Base-by-base conservation (phyloP, 805 yeast genomes). In the Saccharomycopsis lassenensis region DNA sequence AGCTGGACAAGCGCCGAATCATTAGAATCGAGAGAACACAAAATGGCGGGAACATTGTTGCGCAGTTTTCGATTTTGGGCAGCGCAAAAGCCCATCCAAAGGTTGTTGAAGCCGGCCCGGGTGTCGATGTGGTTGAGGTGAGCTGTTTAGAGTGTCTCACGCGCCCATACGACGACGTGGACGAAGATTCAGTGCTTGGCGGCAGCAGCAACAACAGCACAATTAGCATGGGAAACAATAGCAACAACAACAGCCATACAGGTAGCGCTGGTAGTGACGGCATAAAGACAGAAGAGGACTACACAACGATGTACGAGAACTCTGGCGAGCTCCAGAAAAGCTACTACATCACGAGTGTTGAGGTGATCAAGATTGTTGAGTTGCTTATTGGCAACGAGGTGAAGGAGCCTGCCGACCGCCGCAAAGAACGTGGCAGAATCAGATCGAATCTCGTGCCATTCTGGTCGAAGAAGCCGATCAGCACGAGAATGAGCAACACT, bases 391-490 rank as follows among this genome's bases (percentile, higher is more conserved):
- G 77, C 4, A 60, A 67, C 2, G 63, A 63, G 39, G 49, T 52
- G 23, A 56, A 55, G 36, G 67, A 67, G 38, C 62, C 71, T 4
- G 61, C 60, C 5, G 76, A 69, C 37, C 64, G 73, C 43, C 64
- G 83, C 42, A 63, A 69, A 41, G 82, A 75, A 49, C 52, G 80
- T 32, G 82, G 82, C n/a, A 58, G 83, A 39, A 69, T 76, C 29
- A 59, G 83, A 54, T 70, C 77, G 31, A 75, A 76, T 47, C 58
- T 76, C 55, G 77, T 74, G 37, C 78, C 79, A 4, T 75, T 72
- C 50, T 76, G 82, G 82, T 65, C 71, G 18, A 70, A 68, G 51
- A 71, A 62, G 46, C 76, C 80, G 15, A 65, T 74, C 33, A 61
- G 69, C 29, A 66, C 77, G 4, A 49, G 51, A 43, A 25, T 44